phyloP scores from a whole-genome alignment of 2,329 filamentous ascomycete species.

The Ophiocordyceps sinensis region DNA sequence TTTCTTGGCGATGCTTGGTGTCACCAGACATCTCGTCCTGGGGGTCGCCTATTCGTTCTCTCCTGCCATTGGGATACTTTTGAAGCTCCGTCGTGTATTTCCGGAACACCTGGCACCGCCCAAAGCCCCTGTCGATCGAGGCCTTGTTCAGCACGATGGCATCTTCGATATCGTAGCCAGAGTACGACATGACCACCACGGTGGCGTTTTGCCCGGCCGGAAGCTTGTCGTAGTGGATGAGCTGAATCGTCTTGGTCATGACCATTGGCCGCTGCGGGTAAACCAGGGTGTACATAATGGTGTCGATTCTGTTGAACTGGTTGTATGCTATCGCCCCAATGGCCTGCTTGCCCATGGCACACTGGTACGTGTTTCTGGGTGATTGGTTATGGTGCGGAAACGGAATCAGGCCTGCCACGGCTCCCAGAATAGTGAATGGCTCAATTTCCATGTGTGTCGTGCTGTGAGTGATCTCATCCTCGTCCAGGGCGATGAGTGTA shows the following conservation, averaged over 20 bases:
- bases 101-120: constrained; percentile 93
- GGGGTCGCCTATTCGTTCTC: constrained; percentile 49
- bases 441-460: constrained; percentile 97
- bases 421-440: constrained; percentile 90
- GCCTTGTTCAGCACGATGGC: constrained; percentile 94
- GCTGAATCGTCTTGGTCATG: constrained; percentile 89
- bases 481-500: constrained; percentile 80
- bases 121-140: constrained; percentile 87
- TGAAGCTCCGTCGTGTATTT: constrained; percentile 82
- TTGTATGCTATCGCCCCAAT: constrained; percentile 98
- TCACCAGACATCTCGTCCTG: constrained; percentile 40
- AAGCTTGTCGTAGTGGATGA: constrained; percentile 94
- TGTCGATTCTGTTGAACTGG: constrained; percentile 94
- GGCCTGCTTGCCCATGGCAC: constrained; percentile 99
- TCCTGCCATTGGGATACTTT: constrained; percentile 71
- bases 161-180: constrained; percentile 98
- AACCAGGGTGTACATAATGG: constrained; percentile 87
- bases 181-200: constrained; percentile 98
- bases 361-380: constrained; percentile 96
- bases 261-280: constrained; percentile 98
- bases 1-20: constrained; percentile 44
- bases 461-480: constrained; percentile 64
- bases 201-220: constrained; percentile 94
- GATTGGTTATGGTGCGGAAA: constrained; percentile 99
- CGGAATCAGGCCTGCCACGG: constrained; percentile 89